Percentiles rank a stretch among this genome's conserved stretches.
These are phyloP conservation scores for Ganoderma resinaceum DNA, from an alignment of 1,284 basidiomycete species.

Conservation along the genomic window DNA sequence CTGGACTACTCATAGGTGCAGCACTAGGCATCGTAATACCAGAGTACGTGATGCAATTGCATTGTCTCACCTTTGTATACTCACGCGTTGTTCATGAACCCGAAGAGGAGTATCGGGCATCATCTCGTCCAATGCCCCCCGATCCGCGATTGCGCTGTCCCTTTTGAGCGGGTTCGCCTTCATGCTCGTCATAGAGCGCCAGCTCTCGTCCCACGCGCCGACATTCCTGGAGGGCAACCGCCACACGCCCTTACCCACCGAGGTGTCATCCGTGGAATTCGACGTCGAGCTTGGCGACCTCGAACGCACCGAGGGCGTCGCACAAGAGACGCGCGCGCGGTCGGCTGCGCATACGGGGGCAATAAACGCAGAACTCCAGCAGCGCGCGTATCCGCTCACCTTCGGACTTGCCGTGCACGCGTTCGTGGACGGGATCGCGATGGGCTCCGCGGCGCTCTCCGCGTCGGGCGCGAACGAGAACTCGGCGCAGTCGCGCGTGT, in stretches of 20 bases:
- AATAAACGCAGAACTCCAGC: slow-evolving; percentile 25
- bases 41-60: slow-evolving; percentile 63
- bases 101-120: slow-evolving; percentile 57
- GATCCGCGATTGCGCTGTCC: slow-evolving; percentile 70
- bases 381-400: slow-evolving; percentile 72
- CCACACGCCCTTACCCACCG: slow-evolving; percentile 18
- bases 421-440: slow-evolving; percentile 88
- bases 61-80: neutral
- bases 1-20: slow-evolving; percentile 88
- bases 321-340: neutral
- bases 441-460: slow-evolving; percentile 77
- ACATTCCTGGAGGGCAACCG: slow-evolving; percentile 17
- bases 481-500: slow-evolving; percentile 52
- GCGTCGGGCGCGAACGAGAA: slow-evolving; percentile 35
- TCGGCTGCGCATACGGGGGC: neutral
- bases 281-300: slow-evolving; percentile 65
- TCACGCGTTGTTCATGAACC: neutral
- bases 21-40: slow-evolving; percentile 92
- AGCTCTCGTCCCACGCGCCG: slow-evolving; percentile 57
- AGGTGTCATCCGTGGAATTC: slow-evolving; percentile 53
- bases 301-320: slow-evolving; percentile 45
- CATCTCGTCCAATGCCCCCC: slow-evolving; percentile 40
- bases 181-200: slow-evolving; percentile 83
- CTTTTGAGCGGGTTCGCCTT: slow-evolving; percentile 84
- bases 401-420: slow-evolving; percentile 88